phyloP scores from a whole-genome alignment of 2,329 filamentous ascomycete species.

The Podosphaera fusca region DNA sequence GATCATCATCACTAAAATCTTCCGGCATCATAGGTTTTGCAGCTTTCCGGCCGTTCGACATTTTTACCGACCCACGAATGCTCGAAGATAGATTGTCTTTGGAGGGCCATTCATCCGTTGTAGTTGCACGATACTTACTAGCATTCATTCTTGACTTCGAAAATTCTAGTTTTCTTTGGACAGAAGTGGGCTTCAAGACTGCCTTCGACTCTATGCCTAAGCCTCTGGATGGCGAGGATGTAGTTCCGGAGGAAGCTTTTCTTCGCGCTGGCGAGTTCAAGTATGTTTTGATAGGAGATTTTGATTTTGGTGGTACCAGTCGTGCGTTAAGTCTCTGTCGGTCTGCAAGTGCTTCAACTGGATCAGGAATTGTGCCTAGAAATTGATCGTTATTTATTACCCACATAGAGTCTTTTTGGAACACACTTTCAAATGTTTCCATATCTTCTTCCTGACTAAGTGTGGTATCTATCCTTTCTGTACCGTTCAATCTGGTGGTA shows the following conservation, averaged over 20 bases:
- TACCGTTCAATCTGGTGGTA: conserved; percentile 4
- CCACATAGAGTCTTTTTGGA: neutral
- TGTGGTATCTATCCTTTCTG: conserved; percentile 19
- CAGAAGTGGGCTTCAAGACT: conserved; percentile 8
- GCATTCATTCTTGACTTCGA: conserved; percentile 5
- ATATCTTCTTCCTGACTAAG: conserved; percentile 32
- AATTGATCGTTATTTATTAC: conserved; percentile 3
- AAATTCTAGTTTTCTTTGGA: conserved; percentile 16
- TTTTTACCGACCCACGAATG: conserved; percentile 5
- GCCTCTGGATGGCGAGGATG: conserved; percentile 13
- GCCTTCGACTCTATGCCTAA: conserved; percentile 10
- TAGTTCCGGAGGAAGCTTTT: conserved; percentile 14
- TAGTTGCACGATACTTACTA: conserved; percentile 1
- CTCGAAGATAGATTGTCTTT: conserved; percentile 7
- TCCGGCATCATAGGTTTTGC: conserved; percentile 2
- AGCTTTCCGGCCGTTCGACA: conserved; percentile 8
- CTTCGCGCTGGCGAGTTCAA: conserved; percentile 16
- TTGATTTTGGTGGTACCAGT: conserved; percentile 15
- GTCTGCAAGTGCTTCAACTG: conserved; percentile 21
- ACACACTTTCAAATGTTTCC: conserved; percentile 38
- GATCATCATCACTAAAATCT: conserved; percentile 4
- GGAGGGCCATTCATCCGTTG: conserved; percentile 4
- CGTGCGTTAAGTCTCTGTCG: conserved; percentile 13
- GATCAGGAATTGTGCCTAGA: conserved; percentile 26
- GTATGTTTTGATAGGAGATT: conserved; percentile 17